Percentiles rank a stretch among this genome's conserved stretches.
Evolutionary conservation across 495 filamentous ascomycete genomes (phyloP).

Genomic region (Penicillium verhagenii): DNA sequence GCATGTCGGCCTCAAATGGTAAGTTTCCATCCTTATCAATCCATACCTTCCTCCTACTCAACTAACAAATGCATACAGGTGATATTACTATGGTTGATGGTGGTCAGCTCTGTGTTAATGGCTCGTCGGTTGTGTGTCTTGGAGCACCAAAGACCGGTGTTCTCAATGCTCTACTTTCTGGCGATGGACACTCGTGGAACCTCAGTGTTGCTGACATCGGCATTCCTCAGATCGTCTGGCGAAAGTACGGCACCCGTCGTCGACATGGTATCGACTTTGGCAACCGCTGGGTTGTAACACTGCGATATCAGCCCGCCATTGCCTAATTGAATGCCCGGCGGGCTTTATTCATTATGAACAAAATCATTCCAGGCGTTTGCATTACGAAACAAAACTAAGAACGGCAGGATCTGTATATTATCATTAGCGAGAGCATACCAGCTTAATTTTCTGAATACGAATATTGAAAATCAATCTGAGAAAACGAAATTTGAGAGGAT

Average conservation of each 20-base stretch:
- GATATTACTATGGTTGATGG: conserved; percentile 60
- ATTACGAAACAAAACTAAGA: background rate
- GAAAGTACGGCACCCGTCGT: conserved; percentile 76
- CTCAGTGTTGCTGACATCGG: conserved; percentile 85
- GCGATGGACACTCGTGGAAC: conserved; percentile 61
- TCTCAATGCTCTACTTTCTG: conserved; percentile 64
- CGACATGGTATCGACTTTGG: conserved; percentile 83
- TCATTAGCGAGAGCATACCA: conserved; percentile 5
- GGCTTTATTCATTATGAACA: conserved; percentile 1
- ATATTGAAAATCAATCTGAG: background rate
- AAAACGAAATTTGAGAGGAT: too few relatives aligned
- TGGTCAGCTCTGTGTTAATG: conserved; percentile 67
- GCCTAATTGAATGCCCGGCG: background rate
- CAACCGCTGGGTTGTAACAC: conserved; percentile 71
- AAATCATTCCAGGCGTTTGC: conserved; percentile 7
- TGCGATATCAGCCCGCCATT: conserved; percentile 33
- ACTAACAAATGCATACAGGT: conserved; percentile 30
- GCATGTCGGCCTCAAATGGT: conserved; percentile 77
- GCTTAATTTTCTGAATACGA: background rate
- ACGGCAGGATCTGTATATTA: conserved; percentile 4
- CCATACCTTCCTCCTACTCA: conserved; percentile 23
- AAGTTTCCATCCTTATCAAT: conserved; percentile 32
- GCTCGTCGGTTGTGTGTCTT: conserved; percentile 75
- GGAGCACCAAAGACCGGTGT: conserved; percentile 83
- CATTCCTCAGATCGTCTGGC: conserved; percentile 77